phyloP scores from a whole-genome alignment of 2,329 filamentous ascomycete genomes.

The Rhexocercosporidium sp. region DNA sequence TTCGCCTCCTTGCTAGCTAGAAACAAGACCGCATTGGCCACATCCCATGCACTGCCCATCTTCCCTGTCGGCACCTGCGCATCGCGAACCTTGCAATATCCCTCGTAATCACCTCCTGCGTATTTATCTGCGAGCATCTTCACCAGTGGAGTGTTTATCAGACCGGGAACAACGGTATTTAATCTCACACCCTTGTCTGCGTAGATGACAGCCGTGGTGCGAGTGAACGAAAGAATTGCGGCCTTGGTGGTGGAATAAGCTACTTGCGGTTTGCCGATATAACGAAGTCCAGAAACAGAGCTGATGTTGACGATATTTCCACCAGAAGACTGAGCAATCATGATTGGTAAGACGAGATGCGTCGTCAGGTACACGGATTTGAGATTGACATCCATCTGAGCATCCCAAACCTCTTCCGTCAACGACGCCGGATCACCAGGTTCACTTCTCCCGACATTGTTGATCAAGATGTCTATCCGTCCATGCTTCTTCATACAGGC shows the following conservation, averaged over 20 bases:
- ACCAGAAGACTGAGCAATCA: constrained; percentile 53
- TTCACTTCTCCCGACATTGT: constrained; percentile 64
- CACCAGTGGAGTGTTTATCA: constrained; percentile 61
- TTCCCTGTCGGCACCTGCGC: constrained; percentile 63
- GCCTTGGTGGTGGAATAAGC: constrained; percentile 59
- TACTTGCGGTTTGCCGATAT: constrained; percentile 57
- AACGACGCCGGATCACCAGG: constrained; percentile 55
- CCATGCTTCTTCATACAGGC: constrained; percentile 57
- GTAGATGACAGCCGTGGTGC: constrained; percentile 56
- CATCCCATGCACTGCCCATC: constrained; percentile 64
- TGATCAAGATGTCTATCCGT: constrained; percentile 63
- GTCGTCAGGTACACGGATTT: constrained; percentile 60
- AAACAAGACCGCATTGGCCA: constrained; percentile 60
- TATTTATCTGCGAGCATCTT: constrained; percentile 52
- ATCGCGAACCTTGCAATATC: constrained; percentile 56
- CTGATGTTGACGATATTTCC: constrained; percentile 54
- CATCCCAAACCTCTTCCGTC: constrained; percentile 55
- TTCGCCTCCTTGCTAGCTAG: constrained; percentile 59
- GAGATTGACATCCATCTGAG: constrained; percentile 59
- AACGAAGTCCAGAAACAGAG: constrained; percentile 57
- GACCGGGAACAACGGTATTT: constrained; percentile 60
- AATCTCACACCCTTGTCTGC: constrained; percentile 52
- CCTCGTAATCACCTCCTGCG: constrained; percentile 50
- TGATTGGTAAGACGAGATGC: constrained; percentile 58
- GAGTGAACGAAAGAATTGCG: constrained; percentile 56